phyloP scores from a whole-genome alignment of 306 rosid species.

The Elaeagnus macrophylla region DNA sequence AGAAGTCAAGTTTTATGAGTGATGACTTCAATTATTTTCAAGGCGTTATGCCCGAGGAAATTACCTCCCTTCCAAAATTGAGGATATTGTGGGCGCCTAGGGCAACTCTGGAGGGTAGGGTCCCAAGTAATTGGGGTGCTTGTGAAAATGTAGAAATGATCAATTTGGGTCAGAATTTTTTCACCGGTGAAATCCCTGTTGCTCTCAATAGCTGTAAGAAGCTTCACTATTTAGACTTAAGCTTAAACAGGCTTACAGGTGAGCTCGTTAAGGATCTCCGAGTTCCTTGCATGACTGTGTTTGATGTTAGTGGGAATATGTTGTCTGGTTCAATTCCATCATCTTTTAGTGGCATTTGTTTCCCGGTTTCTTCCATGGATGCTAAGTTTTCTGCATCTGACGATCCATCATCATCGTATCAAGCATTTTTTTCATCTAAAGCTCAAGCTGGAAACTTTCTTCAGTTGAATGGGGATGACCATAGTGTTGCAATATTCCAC shows the following conservation, averaged over 20 bases:
- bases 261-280: constrained; percentile 39
- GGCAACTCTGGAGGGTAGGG: constrained; percentile 51
- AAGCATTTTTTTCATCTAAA: constrained; percentile 40
- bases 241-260: constrained; percentile 60
- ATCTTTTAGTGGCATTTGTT: constrained; percentile 26
- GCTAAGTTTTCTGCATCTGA: constrained; percentile 21
- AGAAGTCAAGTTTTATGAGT: constrained; percentile 25
- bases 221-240: constrained; percentile 57
- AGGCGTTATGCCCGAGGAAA: constrained; percentile 51
- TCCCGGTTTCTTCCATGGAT: constrained; percentile 21
- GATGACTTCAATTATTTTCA: constrained; percentile 69
- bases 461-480: constrained; percentile 23
- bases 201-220: constrained; percentile 52
- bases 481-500: constrained; percentile 36
- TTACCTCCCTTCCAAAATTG: constrained; percentile 56
- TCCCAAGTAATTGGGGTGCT: constrained; percentile 54
- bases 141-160: constrained; percentile 68
- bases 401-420: constrained; percentile 23
- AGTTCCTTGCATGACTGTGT: constrained; percentile 67
- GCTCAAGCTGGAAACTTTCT: constrained; percentile 24
- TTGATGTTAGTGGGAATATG: constrained; percentile 66
- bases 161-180: constrained; percentile 62
- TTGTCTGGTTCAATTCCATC: constrained; percentile 60
- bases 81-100: constrained; percentile 78
- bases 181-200: constrained; percentile 50